Evolutionary conservation across 495 filamentous ascomycete species (phyloP).

Genomic region (Hypoxylon fuscum): DNA sequence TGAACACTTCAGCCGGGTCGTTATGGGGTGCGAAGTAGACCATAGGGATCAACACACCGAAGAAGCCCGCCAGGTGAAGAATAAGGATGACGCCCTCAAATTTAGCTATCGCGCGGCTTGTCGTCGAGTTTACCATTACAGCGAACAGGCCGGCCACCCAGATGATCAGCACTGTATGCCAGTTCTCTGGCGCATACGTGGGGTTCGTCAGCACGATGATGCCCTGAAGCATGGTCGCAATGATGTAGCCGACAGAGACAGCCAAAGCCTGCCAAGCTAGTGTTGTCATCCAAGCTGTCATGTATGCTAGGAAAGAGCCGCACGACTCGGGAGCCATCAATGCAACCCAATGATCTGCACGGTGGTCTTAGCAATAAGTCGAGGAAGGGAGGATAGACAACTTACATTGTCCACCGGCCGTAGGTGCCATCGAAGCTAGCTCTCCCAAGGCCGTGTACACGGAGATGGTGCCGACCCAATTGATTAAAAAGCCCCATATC

Average conservation of each 20-base stretch:
- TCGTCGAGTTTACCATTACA: slow-evolving; percentile 55
- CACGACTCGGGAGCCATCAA: slow-evolving; percentile 31
- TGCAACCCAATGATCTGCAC: slow-evolving; percentile 34
- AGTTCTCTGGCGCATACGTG: slow-evolving; percentile 34
- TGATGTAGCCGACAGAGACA: slow-evolving; percentile 16
- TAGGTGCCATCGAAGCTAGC: slow-evolving; percentile 57
- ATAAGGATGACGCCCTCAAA: slow-evolving; percentile 58
- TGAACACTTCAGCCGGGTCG: slow-evolving; percentile 36
- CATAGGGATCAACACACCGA: slow-evolving; percentile 61
- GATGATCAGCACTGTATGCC: slow-evolving; percentile 55
- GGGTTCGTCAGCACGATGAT: slow-evolving; percentile 56
- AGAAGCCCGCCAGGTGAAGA: slow-evolving; percentile 61
- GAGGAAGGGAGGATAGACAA: not conserved
- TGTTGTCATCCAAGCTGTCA: slow-evolving; percentile 38
- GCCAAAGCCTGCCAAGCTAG: slow-evolving; percentile 32
- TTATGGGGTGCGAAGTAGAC: slow-evolving; percentile 57
- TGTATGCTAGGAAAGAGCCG: slow-evolving; percentile 31
- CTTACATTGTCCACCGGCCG: slow-evolving; percentile 41
- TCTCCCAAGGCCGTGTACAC: slow-evolving; percentile 58
- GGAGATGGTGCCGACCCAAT: slow-evolving; percentile 59
- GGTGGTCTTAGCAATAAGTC: not conserved
- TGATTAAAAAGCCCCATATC: slow-evolving; percentile 61
- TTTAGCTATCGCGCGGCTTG: slow-evolving; percentile 52
- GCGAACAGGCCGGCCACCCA: slow-evolving; percentile 52
- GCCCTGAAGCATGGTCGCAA: slow-evolving; percentile 36